A percentile compares a stretch with the other conserved stretches of the same genome.
phyloP scores from a whole-genome alignment of 805 yeast species.

The Lipomyces starkeyi region DNA sequence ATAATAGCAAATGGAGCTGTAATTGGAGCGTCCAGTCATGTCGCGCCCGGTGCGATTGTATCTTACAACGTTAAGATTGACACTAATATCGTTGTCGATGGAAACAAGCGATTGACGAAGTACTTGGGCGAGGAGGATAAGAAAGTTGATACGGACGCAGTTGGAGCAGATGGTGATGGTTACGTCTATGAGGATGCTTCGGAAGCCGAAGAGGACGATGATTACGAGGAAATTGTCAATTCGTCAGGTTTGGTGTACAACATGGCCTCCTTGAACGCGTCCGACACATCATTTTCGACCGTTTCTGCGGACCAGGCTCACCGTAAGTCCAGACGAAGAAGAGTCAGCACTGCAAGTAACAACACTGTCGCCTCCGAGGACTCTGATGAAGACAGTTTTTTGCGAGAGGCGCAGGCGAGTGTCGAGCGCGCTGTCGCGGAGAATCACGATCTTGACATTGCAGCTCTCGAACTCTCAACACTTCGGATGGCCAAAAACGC shows the following conservation, averaged over 20 bases:
- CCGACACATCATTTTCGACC: constrained; percentile 33
- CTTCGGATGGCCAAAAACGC: constrained; percentile 98
- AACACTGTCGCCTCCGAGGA: constrained; percentile 33
- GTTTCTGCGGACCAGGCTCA: constrained; percentile 13
- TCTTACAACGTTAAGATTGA: constrained; percentile 67
- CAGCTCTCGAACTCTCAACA: constrained; percentile 88
- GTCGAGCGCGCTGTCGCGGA: constrained; percentile 90
- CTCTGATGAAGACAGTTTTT: constrained; percentile 35
- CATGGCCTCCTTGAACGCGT: constrained; percentile 29
- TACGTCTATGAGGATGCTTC: constrained; percentile 48
- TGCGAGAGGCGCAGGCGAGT: constrained; percentile 85
- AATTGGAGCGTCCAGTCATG: constrained; percentile 57
- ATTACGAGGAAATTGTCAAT: constrained; percentile 42
- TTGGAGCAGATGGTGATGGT: constrained; percentile 52
- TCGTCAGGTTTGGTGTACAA: constrained; percentile 37
- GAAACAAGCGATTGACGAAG: constrained; percentile 31
- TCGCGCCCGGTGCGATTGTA: constrained; percentile 76
- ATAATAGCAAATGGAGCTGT: constrained; percentile 71
- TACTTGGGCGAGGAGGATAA: constrained; percentile 33
- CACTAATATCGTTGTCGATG: constrained; percentile 24
- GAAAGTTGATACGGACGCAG: constrained; percentile 38
- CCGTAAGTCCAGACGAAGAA: constrained; percentile 24
- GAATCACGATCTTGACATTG: constrained; percentile 92
- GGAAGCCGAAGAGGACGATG: constrained; percentile 56
- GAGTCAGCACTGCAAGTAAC: constrained; percentile 36